Base-by-base conservation (phyloP, 1,139 yeast genomes). In the Hemisphaericaspora xylanilytica region DNA sequence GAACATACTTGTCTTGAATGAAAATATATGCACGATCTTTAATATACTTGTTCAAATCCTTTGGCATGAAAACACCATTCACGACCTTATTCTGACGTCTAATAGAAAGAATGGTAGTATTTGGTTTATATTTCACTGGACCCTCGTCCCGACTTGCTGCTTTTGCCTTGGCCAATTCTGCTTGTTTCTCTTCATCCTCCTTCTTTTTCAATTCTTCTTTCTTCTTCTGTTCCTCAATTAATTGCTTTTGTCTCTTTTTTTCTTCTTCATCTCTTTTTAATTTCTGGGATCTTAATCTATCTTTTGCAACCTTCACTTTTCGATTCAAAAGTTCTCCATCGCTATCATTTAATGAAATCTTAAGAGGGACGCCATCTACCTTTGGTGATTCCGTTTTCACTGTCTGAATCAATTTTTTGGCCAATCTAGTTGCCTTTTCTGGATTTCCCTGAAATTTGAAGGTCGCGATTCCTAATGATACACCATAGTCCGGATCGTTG, bases 401-500 rank as follows among this genome's bases (percentile, higher is more conserved):
- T 3, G 51, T 56, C 18, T 51, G 45, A 6, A 70, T 56, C 20
- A 71, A 57, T 35, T 55, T 57, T 33, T 60, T 61, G 11, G 76
- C 76, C 16, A 62, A 50, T 31, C 56, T 61, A 52, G 78, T 78
- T 1, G 92, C 77, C 40, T 66, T 65, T 35, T 78, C 83, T 2
- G 69, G 52, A 15, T 68, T 65, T 3, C 90, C 90, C 41, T 73
- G 79, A 60, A 77, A 89, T 41, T 73, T 69, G 39, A 88, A 69
- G 15, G 80, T 66, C 33, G 85, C 85, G 25, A 88, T 67, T 3
- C 96, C 95, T 36, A 89, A 61, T 0, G 95, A 92, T 16, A 84
- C 85, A 3, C 90, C 96, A 38, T 85, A 81, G 14, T 71, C 69
- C 1, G 94, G 88, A 53, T 90, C 95, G 45, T 75, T 77, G 15